Evolutionary conservation across 139 green algal species (phyloP), one percentile per base, ranked within the genome.

Genomic region (Asterochloris erici): DNA sequence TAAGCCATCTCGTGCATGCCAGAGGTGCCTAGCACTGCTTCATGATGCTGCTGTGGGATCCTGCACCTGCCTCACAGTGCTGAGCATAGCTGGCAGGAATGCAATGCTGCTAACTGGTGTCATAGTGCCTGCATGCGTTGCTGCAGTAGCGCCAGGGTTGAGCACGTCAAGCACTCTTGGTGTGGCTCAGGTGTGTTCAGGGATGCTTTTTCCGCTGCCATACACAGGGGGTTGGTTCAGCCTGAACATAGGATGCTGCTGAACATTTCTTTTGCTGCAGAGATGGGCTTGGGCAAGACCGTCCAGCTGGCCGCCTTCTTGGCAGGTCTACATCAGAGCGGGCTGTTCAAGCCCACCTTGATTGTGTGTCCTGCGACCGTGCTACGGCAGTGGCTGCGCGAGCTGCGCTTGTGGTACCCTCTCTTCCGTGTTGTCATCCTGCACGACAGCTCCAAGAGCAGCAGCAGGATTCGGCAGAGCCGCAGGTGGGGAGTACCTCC

Each of bases 361-460:
- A 83, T 99, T 47, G 90, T 98, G 6, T 96, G 91, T 81, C 97
- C 97, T 47, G 96, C 96, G 54, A 99, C 97, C 2, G 90, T 99
- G 77, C 87, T 99, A 81, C 88, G 91, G 1, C 96, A 99, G 90
- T 99, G 97, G 97, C 87, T 97, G 83, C 82, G 93, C 0, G 97
- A 99, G 92, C 85, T 99, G 76, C 85, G 91, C 19, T 73, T 64
- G 9, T 99, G 96, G 96, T 90, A 87, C 64, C 90, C 90, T 68
- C 77, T 47, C 1, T 90, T 93, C 84, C 78, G 92, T 0, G 94
- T 98, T 26, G 83, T 92, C 15, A 87, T 99, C n/a, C 86, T 99
- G 83, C 96, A 99, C 86, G 93, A 97, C 15, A 83, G 68, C 14
- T 85, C 81, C 21, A 79, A 79, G 24, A 74, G 54, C 29, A 81